Conservation (phyloP, 2,329 filamentous ascomycete genomes). For the Elsinoe ampelina region DNA sequence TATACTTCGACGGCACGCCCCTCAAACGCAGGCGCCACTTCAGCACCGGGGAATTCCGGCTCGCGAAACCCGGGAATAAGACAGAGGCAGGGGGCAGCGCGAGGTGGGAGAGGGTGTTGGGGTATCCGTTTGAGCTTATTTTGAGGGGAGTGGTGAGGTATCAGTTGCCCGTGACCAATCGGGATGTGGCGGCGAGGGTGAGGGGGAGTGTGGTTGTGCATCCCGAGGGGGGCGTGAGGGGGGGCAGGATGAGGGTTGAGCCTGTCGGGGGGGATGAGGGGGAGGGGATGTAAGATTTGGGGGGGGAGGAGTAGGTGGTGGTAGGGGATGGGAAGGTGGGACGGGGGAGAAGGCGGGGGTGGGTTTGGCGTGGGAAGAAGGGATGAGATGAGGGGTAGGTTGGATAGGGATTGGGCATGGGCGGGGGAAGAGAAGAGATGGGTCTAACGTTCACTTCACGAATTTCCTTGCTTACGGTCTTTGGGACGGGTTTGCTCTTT, state of each 20-base stretch:
- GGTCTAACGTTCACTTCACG: background rate
- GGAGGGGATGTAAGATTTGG: conserved; percentile 4
- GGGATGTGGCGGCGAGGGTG: conserved; percentile 43
- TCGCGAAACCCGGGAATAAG: conserved; percentile 75
- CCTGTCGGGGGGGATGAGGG: conserved; percentile 21
- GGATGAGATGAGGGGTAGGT: no score
- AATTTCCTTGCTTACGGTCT: background rate
- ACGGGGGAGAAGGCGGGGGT: no score
- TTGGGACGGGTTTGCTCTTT: background rate
- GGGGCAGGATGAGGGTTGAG: conserved; percentile 25
- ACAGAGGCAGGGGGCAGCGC: conserved; percentile 73
- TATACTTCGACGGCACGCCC: conserved; percentile 83
- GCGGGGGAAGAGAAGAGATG: background rate
- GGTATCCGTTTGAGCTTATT: conserved; percentile 89
- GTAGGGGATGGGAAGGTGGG: background rate
- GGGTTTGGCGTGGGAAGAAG: no score
- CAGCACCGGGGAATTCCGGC: conserved; percentile 74
- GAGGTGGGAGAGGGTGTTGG: conserved; percentile 81
- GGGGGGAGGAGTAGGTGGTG: conserved; percentile 19
- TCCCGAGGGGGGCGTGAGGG: conserved; percentile 29
- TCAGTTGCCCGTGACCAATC: conserved; percentile 50
- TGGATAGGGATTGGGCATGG: background rate
- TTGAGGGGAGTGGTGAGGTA: conserved; percentile 88
- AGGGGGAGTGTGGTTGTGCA: conserved; percentile 33
- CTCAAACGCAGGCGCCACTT: conserved; percentile 63